Evolutionary conservation across 495 filamentous ascomycete genomes (phyloP).

Genomic region (Astrothelium subdiscretum): DNA sequence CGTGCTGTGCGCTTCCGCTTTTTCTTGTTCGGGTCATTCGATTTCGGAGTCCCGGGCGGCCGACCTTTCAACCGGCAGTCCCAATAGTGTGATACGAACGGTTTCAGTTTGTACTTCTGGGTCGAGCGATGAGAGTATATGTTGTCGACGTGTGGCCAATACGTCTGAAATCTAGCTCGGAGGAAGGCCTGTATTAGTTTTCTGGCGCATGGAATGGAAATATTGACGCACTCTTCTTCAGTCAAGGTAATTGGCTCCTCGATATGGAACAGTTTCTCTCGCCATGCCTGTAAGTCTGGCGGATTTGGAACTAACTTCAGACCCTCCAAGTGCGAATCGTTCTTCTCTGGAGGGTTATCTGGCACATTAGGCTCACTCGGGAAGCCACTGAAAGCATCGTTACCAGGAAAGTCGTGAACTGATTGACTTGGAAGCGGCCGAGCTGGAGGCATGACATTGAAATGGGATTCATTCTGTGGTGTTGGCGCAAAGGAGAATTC

Average conservation of each 20-base stretch:
- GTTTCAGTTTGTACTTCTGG: slow-evolving; percentile 73
- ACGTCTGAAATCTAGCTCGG: slow-evolving; percentile 59
- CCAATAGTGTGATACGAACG: slow-evolving; percentile 79
- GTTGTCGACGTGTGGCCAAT: slow-evolving; percentile 86
- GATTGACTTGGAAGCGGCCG: background rate
- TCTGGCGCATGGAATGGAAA: background rate
- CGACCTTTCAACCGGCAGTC: slow-evolving; percentile 82
- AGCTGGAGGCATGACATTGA: background rate
- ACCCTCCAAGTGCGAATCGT: slow-evolving; percentile 43
- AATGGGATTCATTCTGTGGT: background rate
- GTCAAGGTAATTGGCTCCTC: slow-evolving; percentile 62
- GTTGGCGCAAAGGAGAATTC: background rate
- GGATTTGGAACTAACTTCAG: slow-evolving; percentile 52
- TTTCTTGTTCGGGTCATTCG: slow-evolving; percentile 76
- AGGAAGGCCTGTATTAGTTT: background rate
- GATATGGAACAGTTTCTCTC: slow-evolving; percentile 64
- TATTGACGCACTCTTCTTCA: slow-evolving; percentile 61
- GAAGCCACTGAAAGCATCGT: background rate
- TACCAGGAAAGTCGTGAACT: background rate
- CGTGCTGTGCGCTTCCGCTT: slow-evolving; percentile 72
- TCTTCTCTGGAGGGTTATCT: slow-evolving; percentile 19
- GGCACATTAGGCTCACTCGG: background rate
- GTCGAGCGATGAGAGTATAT: slow-evolving; percentile 86
- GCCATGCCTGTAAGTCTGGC: slow-evolving; percentile 60
- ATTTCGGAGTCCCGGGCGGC: slow-evolving; percentile 73